These are phyloP conservation scores for Apiotrichum mycotoxinovorans DNA, from an alignment of 1,284 basidiomycete species.

Conservation along the genomic window DNA sequence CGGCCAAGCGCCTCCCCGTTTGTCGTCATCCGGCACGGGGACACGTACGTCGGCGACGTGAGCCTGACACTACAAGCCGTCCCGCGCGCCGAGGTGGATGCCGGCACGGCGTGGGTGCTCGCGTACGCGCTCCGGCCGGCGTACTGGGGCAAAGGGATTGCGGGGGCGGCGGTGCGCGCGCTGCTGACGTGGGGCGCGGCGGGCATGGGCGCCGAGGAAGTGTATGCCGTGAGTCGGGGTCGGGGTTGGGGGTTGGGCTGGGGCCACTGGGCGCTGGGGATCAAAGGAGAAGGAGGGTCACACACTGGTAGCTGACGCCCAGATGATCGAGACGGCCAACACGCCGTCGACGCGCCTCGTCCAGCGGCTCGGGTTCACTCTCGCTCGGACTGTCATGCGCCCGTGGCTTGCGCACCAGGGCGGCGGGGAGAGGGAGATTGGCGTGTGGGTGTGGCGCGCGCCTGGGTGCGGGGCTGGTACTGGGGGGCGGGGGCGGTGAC, in stretches of 20 bases:
- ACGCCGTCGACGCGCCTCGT: background rate
- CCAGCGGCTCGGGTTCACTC: background rate
- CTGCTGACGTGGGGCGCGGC: background rate
- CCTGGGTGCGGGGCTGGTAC: too few relatives aligned
- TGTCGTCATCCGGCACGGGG: background rate
- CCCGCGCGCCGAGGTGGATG: background rate
- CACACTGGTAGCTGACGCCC: background rate
- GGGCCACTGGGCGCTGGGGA: too few relatives aligned
- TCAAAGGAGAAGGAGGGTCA: background rate
- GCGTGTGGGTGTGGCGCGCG: background rate
- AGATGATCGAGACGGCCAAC: conserved; percentile 4
- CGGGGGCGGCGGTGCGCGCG: background rate
- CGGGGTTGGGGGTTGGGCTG: too few relatives aligned
- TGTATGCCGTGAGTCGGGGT: background rate
- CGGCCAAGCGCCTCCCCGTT: background rate
- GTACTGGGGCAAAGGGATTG: background rate
- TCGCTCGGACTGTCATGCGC: background rate
- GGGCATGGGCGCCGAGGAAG: background rate
- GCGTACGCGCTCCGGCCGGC: background rate
- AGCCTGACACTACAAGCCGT: background rate
- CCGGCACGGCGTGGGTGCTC: background rate
- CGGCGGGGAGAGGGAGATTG: background rate
- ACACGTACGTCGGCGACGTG: conserved; percentile 1
- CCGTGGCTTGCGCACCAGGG: background rate
- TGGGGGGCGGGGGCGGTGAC: too few relatives aligned